Evolutionary conservation across 2,329 filamentous ascomycete species (phyloP).

Genomic region (Penicillium sp.): DNA sequence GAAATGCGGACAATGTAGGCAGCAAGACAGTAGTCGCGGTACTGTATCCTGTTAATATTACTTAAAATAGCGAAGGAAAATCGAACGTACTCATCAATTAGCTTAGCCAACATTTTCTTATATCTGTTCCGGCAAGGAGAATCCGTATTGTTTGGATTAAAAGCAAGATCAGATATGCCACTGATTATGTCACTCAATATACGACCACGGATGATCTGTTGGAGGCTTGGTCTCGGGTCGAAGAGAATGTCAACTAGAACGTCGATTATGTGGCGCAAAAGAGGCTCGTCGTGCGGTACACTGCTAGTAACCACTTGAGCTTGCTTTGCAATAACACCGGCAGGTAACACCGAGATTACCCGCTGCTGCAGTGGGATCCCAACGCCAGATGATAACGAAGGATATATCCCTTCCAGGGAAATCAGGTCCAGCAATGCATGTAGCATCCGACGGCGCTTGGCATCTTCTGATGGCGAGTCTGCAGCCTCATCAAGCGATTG

Average conservation of each 20-base stretch:
- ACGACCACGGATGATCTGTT: slow-evolving; percentile 39
- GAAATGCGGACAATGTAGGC: slow-evolving; percentile 38
- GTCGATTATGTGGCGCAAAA: slow-evolving; percentile 33
- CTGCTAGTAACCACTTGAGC: slow-evolving; percentile 15
- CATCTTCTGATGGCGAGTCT: slow-evolving; percentile 39
- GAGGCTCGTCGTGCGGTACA: slow-evolving; percentile 26
- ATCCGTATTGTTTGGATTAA: slow-evolving; percentile 31
- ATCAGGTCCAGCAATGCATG: slow-evolving; percentile 45
- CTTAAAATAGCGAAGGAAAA: background rate
- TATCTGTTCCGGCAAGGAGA: slow-evolving; percentile 19
- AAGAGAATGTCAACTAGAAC: slow-evolving; percentile 31
- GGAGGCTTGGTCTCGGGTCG: slow-evolving; percentile 37
- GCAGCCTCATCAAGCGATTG: slow-evolving; percentile 12
- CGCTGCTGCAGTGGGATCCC: slow-evolving; percentile 46
- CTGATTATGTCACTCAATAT: slow-evolving; percentile 44
- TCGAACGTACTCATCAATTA: slow-evolving; percentile 37
- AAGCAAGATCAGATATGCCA: slow-evolving; percentile 38
- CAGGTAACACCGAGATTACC: slow-evolving; percentile 44
- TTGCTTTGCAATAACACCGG: slow-evolving; percentile 43
- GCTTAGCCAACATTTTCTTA: slow-evolving; percentile 24
- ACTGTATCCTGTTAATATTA: slow-evolving; percentile 25
- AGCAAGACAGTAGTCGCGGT: slow-evolving; percentile 38
- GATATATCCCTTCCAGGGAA: slow-evolving; percentile 47
- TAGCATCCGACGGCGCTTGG: slow-evolving; percentile 40
- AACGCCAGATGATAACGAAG: slow-evolving; percentile 42